A percentile compares a stretch with the other conserved stretches of the same genome.
phyloP scores from a whole-genome alignment of 805 yeast species.

The Starmerella cellae region DNA sequence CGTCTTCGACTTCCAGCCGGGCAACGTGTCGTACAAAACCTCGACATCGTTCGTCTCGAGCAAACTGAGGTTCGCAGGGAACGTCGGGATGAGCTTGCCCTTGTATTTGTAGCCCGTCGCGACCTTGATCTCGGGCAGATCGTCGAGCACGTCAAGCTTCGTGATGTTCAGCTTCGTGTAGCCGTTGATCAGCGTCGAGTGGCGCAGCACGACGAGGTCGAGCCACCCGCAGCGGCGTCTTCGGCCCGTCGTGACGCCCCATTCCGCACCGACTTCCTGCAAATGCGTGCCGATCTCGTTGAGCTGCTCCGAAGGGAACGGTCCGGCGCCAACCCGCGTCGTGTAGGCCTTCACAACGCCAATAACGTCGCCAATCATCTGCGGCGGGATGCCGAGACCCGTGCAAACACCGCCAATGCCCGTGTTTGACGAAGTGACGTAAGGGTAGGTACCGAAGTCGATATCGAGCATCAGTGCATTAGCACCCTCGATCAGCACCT shows the following conservation, averaged over 20 bases:
- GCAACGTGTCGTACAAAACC: constrained; percentile 78
- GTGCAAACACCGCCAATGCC: constrained; percentile 97
- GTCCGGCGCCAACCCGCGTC: constrained; percentile 98
- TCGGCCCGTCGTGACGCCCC: constrained; percentile 96
- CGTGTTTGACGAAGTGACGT: constrained; percentile 87
- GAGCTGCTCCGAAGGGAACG: constrained; percentile 95
- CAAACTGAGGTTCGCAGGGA: constrained; percentile 83
- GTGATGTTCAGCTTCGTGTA: constrained; percentile 90
- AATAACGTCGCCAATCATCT: constrained; percentile 58
- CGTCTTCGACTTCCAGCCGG: constrained; percentile 88
- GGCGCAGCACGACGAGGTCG: constrained; percentile 85
- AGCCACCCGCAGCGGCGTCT: constrained; percentile 99
- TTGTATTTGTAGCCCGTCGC: constrained; percentile 72
- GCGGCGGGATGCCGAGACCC: constrained; percentile 94
- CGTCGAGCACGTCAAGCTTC: constrained; percentile 86
- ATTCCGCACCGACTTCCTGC: constrained; percentile 88
- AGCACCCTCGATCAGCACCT: constrained; percentile 92
- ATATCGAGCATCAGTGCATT: constrained; percentile 95
- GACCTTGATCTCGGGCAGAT: constrained; percentile 75
- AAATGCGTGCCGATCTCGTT: constrained; percentile 74
- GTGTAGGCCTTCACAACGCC: constrained; percentile 99
- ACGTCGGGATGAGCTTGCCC: constrained; percentile 60
- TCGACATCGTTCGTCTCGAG: constrained; percentile 64
- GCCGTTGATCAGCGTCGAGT: constrained; percentile 84
- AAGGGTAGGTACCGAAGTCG: constrained; percentile 97